Percentiles rank a stretch among this genome's conserved stretches.
phyloP scores from a whole-genome alignment of 1,284 basidiomycete species.

The Ceratobasidium sp. region DNA sequence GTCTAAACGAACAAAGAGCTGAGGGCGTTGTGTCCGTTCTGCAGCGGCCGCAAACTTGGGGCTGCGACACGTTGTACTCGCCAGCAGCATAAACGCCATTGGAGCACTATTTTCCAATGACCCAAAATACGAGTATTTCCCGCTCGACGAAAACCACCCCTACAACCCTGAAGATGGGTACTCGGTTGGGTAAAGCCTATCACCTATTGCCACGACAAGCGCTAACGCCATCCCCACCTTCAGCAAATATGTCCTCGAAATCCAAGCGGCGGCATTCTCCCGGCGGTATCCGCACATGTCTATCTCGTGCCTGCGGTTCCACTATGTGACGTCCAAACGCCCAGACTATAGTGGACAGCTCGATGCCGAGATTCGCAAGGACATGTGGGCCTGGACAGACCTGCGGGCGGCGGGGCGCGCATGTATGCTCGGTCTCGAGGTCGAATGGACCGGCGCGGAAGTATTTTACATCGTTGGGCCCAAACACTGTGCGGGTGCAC shows the following conservation, averaged over 20 bases:
- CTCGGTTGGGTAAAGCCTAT: conserved; percentile 49
- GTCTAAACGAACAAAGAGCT: not conserved
- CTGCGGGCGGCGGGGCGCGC: conserved; percentile 54
- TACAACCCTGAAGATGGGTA: conserved; percentile 53
- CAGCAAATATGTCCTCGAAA: conserved; percentile 57
- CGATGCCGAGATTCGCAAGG: conserved; percentile 45
- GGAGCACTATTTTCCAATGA: conserved; percentile 45
- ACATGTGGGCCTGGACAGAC: conserved; percentile 56
- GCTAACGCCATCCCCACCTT: conserved; percentile 6
- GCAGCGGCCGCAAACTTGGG: conserved; percentile 54
- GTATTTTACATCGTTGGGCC: conserved; percentile 56
- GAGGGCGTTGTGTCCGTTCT: not conserved
- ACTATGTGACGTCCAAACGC: conserved; percentile 49
- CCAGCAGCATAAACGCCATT: conserved; percentile 53
- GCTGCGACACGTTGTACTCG: conserved; percentile 57
- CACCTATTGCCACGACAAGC: not conserved
- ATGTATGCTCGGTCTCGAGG: conserved; percentile 55
- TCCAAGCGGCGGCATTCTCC: conserved; percentile 56
- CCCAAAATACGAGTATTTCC: conserved; percentile 50
- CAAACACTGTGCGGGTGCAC: conserved; percentile 46
- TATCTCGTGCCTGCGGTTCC: conserved; percentile 58
- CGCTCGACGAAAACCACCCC: conserved; percentile 49
- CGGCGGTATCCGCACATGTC: conserved; percentile 54
- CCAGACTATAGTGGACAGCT: conserved; percentile 12
- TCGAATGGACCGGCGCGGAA: conserved; percentile 56